Evolutionary conservation across 2,329 filamentous ascomycete species (phyloP).

Genomic region (Aspergillus bombycis): DNA sequence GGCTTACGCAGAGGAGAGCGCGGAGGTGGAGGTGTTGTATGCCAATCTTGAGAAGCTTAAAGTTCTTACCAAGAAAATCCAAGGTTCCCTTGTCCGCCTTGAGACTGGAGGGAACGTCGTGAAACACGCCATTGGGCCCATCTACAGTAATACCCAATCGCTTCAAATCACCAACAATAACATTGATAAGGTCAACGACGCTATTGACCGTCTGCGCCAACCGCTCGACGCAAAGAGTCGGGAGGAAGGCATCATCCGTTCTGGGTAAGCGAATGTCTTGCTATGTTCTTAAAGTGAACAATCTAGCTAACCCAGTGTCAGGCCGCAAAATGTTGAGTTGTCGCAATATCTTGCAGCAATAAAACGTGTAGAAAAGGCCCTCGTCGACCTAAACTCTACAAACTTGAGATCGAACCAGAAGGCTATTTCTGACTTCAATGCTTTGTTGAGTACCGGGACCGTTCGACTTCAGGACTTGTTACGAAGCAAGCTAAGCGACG

Average conservation of each 20-base stretch:
- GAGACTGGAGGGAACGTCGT: constrained; percentile 89
- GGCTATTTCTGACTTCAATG: constrained; percentile 77
- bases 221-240: constrained; percentile 90
- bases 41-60: constrained; percentile 87
- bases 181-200: constrained; percentile 80
- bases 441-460: constrained; percentile 77
- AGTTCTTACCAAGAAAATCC: constrained; percentile 91
- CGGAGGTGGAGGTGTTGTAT: constrained; percentile 68
- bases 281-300: neutral
- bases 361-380: constrained; percentile 83
- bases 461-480: constrained; percentile 84
- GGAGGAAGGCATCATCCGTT: constrained; percentile 88
- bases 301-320: constrained; percentile 27
- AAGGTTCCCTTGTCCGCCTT: constrained; percentile 79
- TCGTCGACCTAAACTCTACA: constrained; percentile 82
- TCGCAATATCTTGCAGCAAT: constrained; percentile 85
- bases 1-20: constrained; percentile 67
- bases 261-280: constrained; percentile 57
- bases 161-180: constrained; percentile 88
- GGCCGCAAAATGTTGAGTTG: constrained; percentile 79
- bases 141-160: constrained; percentile 88
- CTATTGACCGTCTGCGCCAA: constrained; percentile 85
- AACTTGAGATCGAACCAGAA: constrained; percentile 91
- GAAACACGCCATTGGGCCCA: constrained; percentile 85
- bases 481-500: constrained; percentile 75